A percentile compares a stretch with the other conserved stretches of the same genome.
phyloP scores from a whole-genome alignment of 2,329 filamentous ascomycete species.

The Claviceps spartinae region DNA sequence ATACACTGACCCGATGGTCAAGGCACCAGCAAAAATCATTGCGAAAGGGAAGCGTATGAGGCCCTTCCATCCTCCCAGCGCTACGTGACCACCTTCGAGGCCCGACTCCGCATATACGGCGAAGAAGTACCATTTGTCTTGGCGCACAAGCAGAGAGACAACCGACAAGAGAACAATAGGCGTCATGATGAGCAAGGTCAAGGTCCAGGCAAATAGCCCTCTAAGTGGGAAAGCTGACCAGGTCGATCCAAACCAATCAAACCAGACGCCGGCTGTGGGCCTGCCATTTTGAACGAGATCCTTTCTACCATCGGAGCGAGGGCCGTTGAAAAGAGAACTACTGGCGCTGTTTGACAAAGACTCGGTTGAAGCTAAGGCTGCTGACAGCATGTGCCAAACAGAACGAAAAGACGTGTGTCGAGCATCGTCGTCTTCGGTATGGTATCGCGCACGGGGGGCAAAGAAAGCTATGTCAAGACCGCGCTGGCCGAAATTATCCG shows the following conservation, averaged over 20 bases:
- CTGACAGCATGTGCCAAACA: slow-evolving; percentile 92
- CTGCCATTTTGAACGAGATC: slow-evolving; percentile 53
- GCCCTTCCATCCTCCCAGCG: slow-evolving; percentile 64
- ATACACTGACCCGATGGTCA: slow-evolving; percentile 61
- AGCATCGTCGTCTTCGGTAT: slow-evolving; percentile 79
- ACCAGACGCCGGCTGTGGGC: slow-evolving; percentile 70
- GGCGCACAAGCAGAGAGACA: slow-evolving; percentile 52
- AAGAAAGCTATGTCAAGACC: slow-evolving; percentile 90
- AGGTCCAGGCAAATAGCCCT: slow-evolving; percentile 76
- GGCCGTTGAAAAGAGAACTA: slow-evolving; percentile 46
- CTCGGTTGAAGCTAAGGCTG: slow-evolving; percentile 60
- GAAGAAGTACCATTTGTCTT: slow-evolving; percentile 84
- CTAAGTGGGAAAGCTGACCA: slow-evolving; percentile 70
- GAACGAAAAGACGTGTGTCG: slow-evolving; percentile 58
- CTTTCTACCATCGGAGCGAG: slow-evolving; percentile 37
- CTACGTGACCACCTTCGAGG: slow-evolving; percentile 45
- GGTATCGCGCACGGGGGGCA: slow-evolving; percentile 72
- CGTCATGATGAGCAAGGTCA: slow-evolving; percentile 67
- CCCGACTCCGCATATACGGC: slow-evolving; percentile 43
- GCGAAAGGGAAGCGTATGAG: slow-evolving; percentile 75
- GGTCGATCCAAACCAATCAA: slow-evolving; percentile 71
- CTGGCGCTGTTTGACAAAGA: slow-evolving; percentile 56
- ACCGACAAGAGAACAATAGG: slow-evolving; percentile 60
- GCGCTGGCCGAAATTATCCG: slow-evolving; percentile 62
- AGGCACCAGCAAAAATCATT: slow-evolving; percentile 49